Percentiles rank a stretch among this genome's conserved stretches.
These are phyloP conservation scores for Saturnispora zaruensis DNA, from an alignment of 805 yeast genomes.

Conservation along the genomic window DNA sequence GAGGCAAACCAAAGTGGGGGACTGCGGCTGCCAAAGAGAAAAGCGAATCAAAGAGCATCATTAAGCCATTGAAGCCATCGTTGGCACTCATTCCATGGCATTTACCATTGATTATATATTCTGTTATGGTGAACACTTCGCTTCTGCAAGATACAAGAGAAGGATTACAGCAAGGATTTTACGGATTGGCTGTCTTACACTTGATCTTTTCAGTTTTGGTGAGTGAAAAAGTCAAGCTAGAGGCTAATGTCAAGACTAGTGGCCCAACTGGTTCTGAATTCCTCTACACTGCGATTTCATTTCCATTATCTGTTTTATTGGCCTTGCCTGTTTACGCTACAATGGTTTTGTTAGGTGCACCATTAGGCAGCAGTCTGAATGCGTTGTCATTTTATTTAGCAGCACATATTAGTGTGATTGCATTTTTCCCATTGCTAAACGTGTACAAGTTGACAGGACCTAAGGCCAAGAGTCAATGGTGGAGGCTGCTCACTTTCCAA, in stretches of 20 bases:
- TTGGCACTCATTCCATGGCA: conserved; percentile 27
- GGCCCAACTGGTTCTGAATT: conserved; percentile 16
- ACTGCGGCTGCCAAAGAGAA: background rate
- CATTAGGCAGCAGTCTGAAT: conserved; percentile 13
- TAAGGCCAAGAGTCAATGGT: conserved; percentile 21
- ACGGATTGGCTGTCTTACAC: conserved; percentile 7
- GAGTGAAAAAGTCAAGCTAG: conserved; percentile 24
- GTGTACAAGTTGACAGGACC: conserved; percentile 37
- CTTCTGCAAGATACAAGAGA: conserved; percentile 23
- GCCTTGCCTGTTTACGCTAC: conserved; percentile 26
- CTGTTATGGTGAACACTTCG: conserved; percentile 28
- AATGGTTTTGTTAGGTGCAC: conserved; percentile 20
- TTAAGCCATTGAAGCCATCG: conserved; percentile 11
- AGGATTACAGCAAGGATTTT: conserved; percentile 12
- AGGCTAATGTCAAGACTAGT: conserved; percentile 10
- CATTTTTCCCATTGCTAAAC: conserved; percentile 23
- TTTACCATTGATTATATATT: conserved; percentile 17
- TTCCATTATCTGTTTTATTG: conserved; percentile 13
- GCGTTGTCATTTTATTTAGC: conserved; percentile 15
- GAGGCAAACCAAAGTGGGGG: conserved; percentile 8
- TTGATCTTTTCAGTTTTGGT: conserved; percentile 13
- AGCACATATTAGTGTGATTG: conserved; percentile 14
- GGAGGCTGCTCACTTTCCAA: conserved; percentile 24
- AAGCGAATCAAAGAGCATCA: background rate
- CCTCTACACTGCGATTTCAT: conserved; percentile 11